A percentile compares a stretch with the other conserved stretches of the same genome.
Evolutionary conservation across 169 alveolate genomes (phyloP).

Genomic region (Cryptosporidium sp.): DNA sequence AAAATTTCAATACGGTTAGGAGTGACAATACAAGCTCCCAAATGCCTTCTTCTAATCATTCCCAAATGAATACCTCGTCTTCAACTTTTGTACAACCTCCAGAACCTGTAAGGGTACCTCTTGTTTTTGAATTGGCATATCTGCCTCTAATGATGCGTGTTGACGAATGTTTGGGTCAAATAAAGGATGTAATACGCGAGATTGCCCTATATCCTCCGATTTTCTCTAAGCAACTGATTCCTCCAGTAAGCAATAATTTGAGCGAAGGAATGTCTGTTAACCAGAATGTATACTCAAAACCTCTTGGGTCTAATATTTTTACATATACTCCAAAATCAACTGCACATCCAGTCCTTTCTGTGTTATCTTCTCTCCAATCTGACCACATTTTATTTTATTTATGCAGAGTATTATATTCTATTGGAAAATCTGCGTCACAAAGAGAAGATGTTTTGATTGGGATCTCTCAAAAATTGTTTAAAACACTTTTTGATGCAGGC

Average conservation of each 20-base stretch:
- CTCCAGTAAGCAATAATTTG: slow-evolving; percentile 24
- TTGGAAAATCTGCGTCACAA: slow-evolving; percentile 47
- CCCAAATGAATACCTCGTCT: background rate
- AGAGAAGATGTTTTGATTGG: slow-evolving; percentile 73
- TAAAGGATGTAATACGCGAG: slow-evolving; percentile 83
- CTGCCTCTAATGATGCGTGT: slow-evolving; percentile 77
- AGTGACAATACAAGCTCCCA: slow-evolving; percentile 13
- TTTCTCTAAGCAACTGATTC: slow-evolving; percentile 4
- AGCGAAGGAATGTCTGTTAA: background rate
- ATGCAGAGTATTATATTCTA: slow-evolving; percentile 25
- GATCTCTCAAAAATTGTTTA: slow-evolving; percentile 50
- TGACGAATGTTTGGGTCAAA: slow-evolving; percentile 81
- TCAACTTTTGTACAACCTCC: slow-evolving; percentile 46
- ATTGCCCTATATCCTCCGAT: slow-evolving; percentile 83
- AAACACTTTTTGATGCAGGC: slow-evolving; percentile 66
- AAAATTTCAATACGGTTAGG: slow-evolving; percentile 3
- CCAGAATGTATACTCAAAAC: slow-evolving; percentile 15
- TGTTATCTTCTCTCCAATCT: slow-evolving; percentile 41
- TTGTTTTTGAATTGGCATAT: slow-evolving; percentile 43
- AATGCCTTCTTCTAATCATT: background rate
- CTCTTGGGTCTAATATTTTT: slow-evolving; percentile 36
- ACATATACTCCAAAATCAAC: background rate
- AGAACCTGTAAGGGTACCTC: slow-evolving; percentile 71
- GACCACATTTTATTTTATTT: slow-evolving; percentile 53
- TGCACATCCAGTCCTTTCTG: slow-evolving; percentile 64